Evolutionary conservation across 2,329 filamentous ascomycete genomes (phyloP), one percentile per base, ranked within the genome.

Genomic region (Xylariaceae sp.): DNA sequence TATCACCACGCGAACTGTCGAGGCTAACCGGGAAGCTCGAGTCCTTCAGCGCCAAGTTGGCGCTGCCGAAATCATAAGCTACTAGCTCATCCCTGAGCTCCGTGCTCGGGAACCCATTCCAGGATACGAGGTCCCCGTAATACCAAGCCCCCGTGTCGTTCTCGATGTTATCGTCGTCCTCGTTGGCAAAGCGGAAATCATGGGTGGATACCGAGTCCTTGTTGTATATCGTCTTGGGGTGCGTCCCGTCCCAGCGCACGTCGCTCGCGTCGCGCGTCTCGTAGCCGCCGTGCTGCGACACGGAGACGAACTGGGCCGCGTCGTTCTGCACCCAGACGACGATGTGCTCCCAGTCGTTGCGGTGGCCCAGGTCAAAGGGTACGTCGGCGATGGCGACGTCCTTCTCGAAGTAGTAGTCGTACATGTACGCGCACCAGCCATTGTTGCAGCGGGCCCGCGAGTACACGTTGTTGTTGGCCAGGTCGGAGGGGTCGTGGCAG

Each of bases 351-450:
- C 61, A 64, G 45, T 63, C 61, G 41, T 71, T 64, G 4, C 55
- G 58, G 53, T 71, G 67, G 13, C 64, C 63, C 2, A 51, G 51
- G 36, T 60, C 59, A 32, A 60, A 34, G 15, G 61, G 47, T 13
- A 60, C 34, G 42, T 58, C 41, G 17, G 48, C 38, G 16, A 61
- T 18, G 3, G 58, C 55, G 3, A 64, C 61, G 54, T 71, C 68
- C 56, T 70, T 70, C 47, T 71, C 68, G 40, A 71, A 71, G 55
- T 69, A 72, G 55, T 71, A 71, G 45, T 61, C 66, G 53, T 71
- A 71, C 19, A 70, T 34, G 52, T 67, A 62, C 12, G 61, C 60
- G 54, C 68, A 72, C 67, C 66, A 71, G 43, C 62, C 62, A 49
- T 62, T 61, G 50, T 71, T 71, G 58, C 69, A 71, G 3, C 64